Evolutionary conservation across 345 rosid genomes (phyloP).

Genomic region (Brassica incana): DNA sequence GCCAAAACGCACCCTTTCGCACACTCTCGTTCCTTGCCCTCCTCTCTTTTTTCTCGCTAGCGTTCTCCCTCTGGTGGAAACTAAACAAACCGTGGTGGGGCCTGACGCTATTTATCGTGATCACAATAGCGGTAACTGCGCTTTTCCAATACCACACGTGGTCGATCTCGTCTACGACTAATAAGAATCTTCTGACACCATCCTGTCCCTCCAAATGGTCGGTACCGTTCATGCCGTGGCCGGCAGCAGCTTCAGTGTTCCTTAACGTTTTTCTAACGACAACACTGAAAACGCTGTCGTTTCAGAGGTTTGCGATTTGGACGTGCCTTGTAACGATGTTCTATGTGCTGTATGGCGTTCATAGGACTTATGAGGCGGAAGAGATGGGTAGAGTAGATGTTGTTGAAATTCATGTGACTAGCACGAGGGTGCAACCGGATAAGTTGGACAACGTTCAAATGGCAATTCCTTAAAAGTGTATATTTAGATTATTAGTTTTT

Average conservation of each 20-base stretch:
- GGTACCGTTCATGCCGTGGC: constrained; percentile 96
- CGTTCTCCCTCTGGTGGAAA: constrained; percentile 76
- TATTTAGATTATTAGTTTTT: background rate
- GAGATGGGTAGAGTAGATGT: constrained; percentile 47
- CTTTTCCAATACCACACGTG: constrained; percentile 52
- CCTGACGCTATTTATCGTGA: constrained; percentile 45
- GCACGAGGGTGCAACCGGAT: constrained; percentile 41
- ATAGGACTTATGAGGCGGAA: constrained; percentile 79
- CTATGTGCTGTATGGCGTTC: constrained; percentile 85
- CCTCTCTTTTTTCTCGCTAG: constrained; percentile 56
- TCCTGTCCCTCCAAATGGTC: constrained; percentile 48
- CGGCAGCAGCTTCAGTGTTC: constrained; percentile 68
- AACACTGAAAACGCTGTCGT: constrained; percentile 57
- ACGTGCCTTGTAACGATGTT: constrained; percentile 61
- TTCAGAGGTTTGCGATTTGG: constrained; percentile 75
- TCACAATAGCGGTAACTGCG: constrained; percentile 45
- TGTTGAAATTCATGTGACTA: constrained; percentile 30
- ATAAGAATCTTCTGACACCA: constrained; percentile 17
- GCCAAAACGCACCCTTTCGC: constrained; percentile 50
- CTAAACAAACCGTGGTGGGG: constrained; percentile 58
- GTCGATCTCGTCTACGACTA: constrained; percentile 12
- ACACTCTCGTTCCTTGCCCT: constrained; percentile 70
- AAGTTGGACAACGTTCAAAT: constrained; percentile 42
- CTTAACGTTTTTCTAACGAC: constrained; percentile 76
- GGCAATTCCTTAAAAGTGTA: constrained; percentile 1